Conservation (phyloP, 495 filamentous ascomycete species). For the Talaromyces trachyspermus region DNA sequence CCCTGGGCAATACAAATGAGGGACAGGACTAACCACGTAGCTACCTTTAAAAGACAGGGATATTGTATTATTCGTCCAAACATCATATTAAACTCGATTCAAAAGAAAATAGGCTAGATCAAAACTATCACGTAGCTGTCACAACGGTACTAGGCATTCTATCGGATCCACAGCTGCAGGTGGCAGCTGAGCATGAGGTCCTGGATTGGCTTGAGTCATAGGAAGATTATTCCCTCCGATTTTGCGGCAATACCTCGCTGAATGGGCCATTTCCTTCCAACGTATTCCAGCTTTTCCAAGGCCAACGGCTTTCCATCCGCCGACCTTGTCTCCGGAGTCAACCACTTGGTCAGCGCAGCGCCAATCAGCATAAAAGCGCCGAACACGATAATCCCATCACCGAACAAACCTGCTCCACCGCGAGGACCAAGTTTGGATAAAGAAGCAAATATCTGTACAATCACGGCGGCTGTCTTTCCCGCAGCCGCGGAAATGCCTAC, state of each 20-base stretch:
- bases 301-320: neutral
- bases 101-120: too few relatives aligned
- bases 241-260: neutral
- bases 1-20: too few relatives aligned
- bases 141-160: too few relatives aligned
- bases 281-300: slow-evolving; percentile 8
- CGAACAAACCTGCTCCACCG: slow-evolving; percentile 20
- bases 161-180: too few relatives aligned
- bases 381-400: slow-evolving; percentile 38
- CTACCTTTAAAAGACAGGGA: too few relatives aligned
- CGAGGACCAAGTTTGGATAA: slow-evolving; percentile 16
- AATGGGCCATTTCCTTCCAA: slow-evolving; percentile 2
- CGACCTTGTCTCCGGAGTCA: slow-evolving; percentile 4
- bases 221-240: neutral
- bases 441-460: slow-evolving; percentile 40
- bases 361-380: slow-evolving; percentile 40
- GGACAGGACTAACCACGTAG: too few relatives aligned
- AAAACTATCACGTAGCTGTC: too few relatives aligned
- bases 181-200: too few relatives aligned
- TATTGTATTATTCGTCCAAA: too few relatives aligned
- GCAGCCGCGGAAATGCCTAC: slow-evolving; percentile 48
- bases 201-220: neutral
- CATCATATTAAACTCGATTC: too few relatives aligned
- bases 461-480: slow-evolving; percentile 53
- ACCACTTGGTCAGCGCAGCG: slow-evolving; percentile 25